Percentiles rank a stretch among this genome's conserved stretches.
phyloP scores from a whole-genome alignment of 2,329 filamentous ascomycete species.

The Epichloe sibirici region DNA sequence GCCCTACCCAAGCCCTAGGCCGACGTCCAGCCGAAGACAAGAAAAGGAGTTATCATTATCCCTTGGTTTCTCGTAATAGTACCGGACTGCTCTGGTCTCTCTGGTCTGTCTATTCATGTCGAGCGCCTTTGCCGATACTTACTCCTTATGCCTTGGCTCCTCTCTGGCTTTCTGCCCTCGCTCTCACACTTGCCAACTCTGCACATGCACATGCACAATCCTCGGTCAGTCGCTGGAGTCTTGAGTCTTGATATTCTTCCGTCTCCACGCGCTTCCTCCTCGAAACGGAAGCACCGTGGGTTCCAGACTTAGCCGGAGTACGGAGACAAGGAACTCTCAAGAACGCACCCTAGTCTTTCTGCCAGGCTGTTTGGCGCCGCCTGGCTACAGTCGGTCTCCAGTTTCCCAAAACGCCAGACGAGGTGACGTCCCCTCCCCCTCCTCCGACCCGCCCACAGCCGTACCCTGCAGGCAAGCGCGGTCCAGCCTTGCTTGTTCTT shows the following conservation, averaged over 20 bases:
- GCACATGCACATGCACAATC: neutral
- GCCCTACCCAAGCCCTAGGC: slow-evolving; percentile 12
- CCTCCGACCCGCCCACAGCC: slow-evolving; percentile 8
- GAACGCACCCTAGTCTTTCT: slow-evolving; percentile 4
- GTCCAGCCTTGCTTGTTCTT: slow-evolving; percentile 7
- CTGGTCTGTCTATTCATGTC: neutral
- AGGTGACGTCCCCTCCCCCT: neutral
- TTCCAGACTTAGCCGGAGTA: slow-evolving; percentile 5
- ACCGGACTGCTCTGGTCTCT: neutral
- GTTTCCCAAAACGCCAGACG: slow-evolving; percentile 1
- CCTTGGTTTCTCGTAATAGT: neutral
- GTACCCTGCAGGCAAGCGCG: slow-evolving; percentile 4
- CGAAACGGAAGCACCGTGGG: slow-evolving; percentile 8
- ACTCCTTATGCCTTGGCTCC: too few relatives aligned
- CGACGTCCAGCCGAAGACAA: slow-evolving; percentile 14
- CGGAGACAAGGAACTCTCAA: slow-evolving; percentile 7
- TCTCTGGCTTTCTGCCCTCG: neutral
- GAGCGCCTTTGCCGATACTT: neutral
- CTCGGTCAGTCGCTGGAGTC: too few relatives aligned
- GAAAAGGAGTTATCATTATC: slow-evolving; percentile 16
- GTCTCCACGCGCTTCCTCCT: slow-evolving; percentile 7
- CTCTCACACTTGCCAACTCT: neutral
- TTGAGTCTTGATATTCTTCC: neutral
- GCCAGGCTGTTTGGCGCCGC: slow-evolving; percentile 1
- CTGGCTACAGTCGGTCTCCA: slow-evolving; percentile 3